Evolutionary conservation across 1,284 basidiomycete species (phyloP), one percentile per base, ranked within the genome.

Genomic region (Rhodofomes roseus): DNA sequence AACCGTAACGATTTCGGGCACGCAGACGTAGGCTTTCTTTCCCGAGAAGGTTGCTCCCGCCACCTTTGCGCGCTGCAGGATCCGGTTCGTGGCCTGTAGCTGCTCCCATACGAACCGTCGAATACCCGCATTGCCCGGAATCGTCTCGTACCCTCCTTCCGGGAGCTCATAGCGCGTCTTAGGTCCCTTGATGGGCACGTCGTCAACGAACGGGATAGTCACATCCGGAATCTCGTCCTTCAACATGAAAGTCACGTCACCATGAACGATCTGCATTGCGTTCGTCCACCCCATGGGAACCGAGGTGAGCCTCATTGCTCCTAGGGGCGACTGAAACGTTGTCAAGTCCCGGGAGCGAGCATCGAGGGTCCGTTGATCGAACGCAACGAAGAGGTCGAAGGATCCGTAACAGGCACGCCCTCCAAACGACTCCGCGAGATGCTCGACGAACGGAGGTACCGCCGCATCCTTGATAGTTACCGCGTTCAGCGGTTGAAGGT

Each of bases 281-380:
- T 77, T 76, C 0, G 74, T 76, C 66, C 67, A 78, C 0, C 77
- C 76, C 73, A 74, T 74, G 0, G 74, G 76, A 0, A 77, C 51
- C 0, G 60, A 64, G 0, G 59, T 62, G 0, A 75, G 63, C 20
- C 65, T 61, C 23, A 66, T 40, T 8, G 65, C 57, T n/a, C 71
- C 65, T 48, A 60, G 36, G 14, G 23, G 57, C 60, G 55, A 64
- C 64, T 60, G 55, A 39, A 55, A 65, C 2, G 65, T 60, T 0
- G 63, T 70, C 7, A 66, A 55, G 44, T 77, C 72, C 1, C 71
- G 40, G 0, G 72, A 76, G 0, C 23, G 4, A n/a, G 55, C 41
- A 1, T 60, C 66, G 0, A 78, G 48, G 1, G 53, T 20, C 1
- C 60, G 53, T 20, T 64, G 50, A 43, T 70, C 62, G 22, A 14